Evolutionary conservation across 2,329 filamentous ascomycete species (phyloP), one percentile per base, ranked within the genome.

Genomic region (Cryphonectria carpinicola): DNA sequence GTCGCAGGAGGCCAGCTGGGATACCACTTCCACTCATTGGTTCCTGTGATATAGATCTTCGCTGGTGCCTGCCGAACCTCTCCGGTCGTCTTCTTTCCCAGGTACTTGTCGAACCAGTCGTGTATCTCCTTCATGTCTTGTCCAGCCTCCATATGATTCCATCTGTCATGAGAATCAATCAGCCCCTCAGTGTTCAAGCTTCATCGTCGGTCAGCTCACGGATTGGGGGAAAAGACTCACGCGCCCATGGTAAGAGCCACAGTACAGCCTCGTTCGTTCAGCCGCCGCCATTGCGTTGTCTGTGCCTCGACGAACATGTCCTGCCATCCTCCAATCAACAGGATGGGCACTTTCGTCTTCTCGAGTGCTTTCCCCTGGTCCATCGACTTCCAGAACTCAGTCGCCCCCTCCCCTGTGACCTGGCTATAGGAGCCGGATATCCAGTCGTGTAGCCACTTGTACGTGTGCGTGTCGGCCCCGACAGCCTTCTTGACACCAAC

Each of bases 1-100:
- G 67, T 72, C 1, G 60, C 19, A 22, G 73, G 72, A 1, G 74
- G 73, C 74, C 74, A 73, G 35, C 58, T 67, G 7, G 71, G 10
- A 10, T 72, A 17, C 58, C 69, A 71, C 32, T 66, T 66, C 71
- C 69, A 72, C 22, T 72, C 69, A 32, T 69, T 66, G 43, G 17
- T 37, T 7, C 69, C 69, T 25, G 69, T 72, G 46, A 72, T 43
- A 1, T 66, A 32, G 56, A 71, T n/a, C 14, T n/a, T 65, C 35
- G 67, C 69, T 17, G 69, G 49, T 11, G 63, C 62, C 49, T 56
- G 63, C 7, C 71, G 69, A 11, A 28, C 49, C 1, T 54, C 58
- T 22, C 28, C 69, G 2, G 35, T 11, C 5, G 41, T 22, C 1
- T 41, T 58, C 56, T 71, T 69, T 4, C 49, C 66, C 10, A 72